Percentiles rank a stretch among this genome's conserved stretches.
phyloP scores from a whole-genome alignment of 441 rosid genomes.

The Biscutella laevigata region DNA sequence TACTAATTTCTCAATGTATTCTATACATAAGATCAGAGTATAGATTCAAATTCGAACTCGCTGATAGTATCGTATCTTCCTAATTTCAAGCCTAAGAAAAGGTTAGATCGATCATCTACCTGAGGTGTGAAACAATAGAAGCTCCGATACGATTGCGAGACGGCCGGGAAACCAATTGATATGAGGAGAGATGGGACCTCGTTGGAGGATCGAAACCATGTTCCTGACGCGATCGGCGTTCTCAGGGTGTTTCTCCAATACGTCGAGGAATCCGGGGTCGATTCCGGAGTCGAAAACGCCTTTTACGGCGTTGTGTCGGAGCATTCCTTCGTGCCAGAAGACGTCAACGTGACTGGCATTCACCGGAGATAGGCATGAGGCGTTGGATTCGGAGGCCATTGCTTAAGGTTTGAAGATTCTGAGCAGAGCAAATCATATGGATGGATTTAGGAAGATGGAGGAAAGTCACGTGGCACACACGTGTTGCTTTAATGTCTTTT shows the following conservation, averaged over 20 bases:
- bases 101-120: constrained; percentile 31
- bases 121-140: constrained; percentile 61
- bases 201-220: constrained; percentile 65
- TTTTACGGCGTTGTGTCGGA: constrained; percentile 48
- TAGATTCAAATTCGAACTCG: too few relatives aligned
- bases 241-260: constrained; percentile 75
- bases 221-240: constrained; percentile 63
- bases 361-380: constrained; percentile 4
- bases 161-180: constrained; percentile 60
- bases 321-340: constrained; percentile 90
- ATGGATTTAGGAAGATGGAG: neutral
- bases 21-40: constrained; percentile 26
- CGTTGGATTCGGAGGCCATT: constrained; percentile 13
- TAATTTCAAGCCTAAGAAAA: neutral
- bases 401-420: too few relatives aligned
- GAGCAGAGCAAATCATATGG: too few relatives aligned
- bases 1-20: constrained; percentile 44
- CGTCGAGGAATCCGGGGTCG: constrained; percentile 70
- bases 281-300: constrained; percentile 66
- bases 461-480: neutral
- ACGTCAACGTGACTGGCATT: constrained; percentile 30
- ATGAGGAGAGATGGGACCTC: constrained; percentile 66
- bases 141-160: constrained; percentile 41
- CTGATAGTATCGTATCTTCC: too few relatives aligned
- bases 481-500: too few relatives aligned